A percentile compares a stretch with the other conserved stretches of the same genome.
Conservation (phyloP, 805 yeast species). For the Lachancea meyersii region DNA sequence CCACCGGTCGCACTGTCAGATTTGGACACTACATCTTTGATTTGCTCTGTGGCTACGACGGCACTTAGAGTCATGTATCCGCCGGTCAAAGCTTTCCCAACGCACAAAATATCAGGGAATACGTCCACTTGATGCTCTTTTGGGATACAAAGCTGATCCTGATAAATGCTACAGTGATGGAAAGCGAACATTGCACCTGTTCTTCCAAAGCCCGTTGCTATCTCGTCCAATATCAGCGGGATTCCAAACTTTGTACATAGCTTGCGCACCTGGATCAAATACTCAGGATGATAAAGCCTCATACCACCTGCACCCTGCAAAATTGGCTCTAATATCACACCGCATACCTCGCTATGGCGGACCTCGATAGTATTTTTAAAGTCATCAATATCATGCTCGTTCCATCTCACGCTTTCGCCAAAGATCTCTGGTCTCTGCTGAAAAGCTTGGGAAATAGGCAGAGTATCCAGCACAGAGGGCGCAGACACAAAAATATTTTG, state of each 20-base stretch:
- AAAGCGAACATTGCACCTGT: slow-evolving; percentile 36
- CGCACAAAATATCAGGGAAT: slow-evolving; percentile 24
- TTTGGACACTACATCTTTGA: slow-evolving; percentile 17
- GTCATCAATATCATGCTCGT: slow-evolving; percentile 24
- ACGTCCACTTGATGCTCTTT: slow-evolving; percentile 14
- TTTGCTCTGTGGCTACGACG: slow-evolving; percentile 16
- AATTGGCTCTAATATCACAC: slow-evolving; percentile 34
- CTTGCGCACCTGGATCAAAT: slow-evolving; percentile 28
- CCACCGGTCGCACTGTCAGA: slow-evolving; percentile 19
- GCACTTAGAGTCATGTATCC: slow-evolving; percentile 26
- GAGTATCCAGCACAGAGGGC: slow-evolving; percentile 17
- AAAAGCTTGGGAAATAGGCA: slow-evolving; percentile 14
- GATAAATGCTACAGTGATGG: slow-evolving; percentile 27
- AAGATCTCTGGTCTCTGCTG: slow-evolving; percentile 7
- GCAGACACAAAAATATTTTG: slow-evolving; percentile 26
- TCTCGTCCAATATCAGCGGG: slow-evolving; percentile 35
- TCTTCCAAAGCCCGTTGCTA: slow-evolving; percentile 35
- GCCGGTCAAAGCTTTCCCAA: slow-evolving; percentile 27
- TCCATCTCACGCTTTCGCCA: slow-evolving; percentile 14
- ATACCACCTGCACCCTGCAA: slow-evolving; percentile 39
- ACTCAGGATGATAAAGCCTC: slow-evolving; percentile 32
- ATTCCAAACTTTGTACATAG: slow-evolving; percentile 31
- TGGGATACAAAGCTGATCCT: slow-evolving; percentile 10
- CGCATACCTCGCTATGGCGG: slow-evolving; percentile 33
- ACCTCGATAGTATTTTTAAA: slow-evolving; percentile 26